phyloP scores from a whole-genome alignment of 441 rosid species.

The Sinapis alba region DNA sequence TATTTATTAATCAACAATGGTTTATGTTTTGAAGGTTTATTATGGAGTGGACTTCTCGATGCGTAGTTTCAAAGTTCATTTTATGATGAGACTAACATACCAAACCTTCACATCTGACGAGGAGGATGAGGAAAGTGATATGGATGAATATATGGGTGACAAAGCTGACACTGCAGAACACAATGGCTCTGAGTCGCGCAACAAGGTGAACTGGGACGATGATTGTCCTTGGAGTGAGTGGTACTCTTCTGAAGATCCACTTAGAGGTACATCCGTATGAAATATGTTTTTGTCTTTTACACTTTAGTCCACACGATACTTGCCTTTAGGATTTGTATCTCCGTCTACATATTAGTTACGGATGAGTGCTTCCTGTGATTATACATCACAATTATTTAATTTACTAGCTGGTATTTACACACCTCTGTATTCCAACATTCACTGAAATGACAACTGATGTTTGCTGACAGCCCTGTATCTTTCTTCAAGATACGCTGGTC shows the following conservation, averaged over 20 bases:
- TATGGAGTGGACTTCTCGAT: constrained; percentile 68
- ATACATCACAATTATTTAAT: constrained; percentile 10
- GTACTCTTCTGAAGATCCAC: constrained; percentile 95
- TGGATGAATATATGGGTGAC: constrained; percentile 55
- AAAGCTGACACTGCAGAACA: constrained; percentile 50
- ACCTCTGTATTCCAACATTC: constrained; percentile 15
- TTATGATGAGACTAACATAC: constrained; percentile 86
- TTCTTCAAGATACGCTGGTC: constrained; percentile 31
- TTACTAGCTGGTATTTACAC: constrained; percentile 15
- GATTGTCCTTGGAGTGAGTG: constrained; percentile 99
- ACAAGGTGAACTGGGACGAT: constrained; percentile 89
- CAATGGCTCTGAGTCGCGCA: constrained; percentile 50
- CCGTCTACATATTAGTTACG: constrained; percentile 3
- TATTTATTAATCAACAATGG: background rate
- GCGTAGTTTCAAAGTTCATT: constrained; percentile 74
- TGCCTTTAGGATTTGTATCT: background rate
- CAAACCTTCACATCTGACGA: constrained; percentile 69
- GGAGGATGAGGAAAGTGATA: constrained; percentile 63
- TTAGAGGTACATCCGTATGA: constrained; percentile 59
- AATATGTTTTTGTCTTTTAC: background rate
- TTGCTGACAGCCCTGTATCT: constrained; percentile 2
- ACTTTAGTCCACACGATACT: background rate
- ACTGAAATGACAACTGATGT: constrained; percentile 5
- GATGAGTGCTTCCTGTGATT: background rate
- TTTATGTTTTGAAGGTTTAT: constrained; percentile 73